Evolutionary conservation across 257 asterid species (phyloP), one percentile per base, ranked within the genome.

Genomic region (Catharanthus roseus): DNA sequence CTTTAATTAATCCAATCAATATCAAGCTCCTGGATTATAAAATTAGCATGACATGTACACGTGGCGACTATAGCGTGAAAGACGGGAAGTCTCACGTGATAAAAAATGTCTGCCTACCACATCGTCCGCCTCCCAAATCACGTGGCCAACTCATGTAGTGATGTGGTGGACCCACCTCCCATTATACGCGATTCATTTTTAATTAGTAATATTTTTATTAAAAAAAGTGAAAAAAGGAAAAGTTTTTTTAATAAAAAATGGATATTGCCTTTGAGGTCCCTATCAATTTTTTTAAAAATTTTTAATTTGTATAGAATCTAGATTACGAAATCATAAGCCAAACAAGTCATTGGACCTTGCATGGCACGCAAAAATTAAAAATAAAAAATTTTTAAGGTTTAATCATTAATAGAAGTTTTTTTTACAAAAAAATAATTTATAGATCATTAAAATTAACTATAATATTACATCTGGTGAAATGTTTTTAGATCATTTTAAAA

Each of bases 131-230:
- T 79, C 92, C 82, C 87, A 50, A 66, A 85, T 91, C 92, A 87
- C 97, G 97, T 89, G 95, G 97, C 92, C 96, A 91, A 83, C 95
- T 83, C 89, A 87, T 73, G 73, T 65, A 21, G 83, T 71, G 81
- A 77, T 70, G 83, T 63, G 66, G 78, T 77, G 86, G 87, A 72
- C 74, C 92, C 77, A 26, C 44, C 57, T 34, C 55, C 65, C 58
- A 68, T 69, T 62, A 54, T 58, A 69, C 75, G 74, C 72, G 56
- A 67, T 67, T 64, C n/a, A 4, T 34, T 56, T 28, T 71, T 67
- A 16, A 6, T 50, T 11, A 33, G 55, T n/a, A n/a, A n/a, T n/a
- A n/a, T n/a, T n/a, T n/a, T n/a, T n/a, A n/a, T n/a, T n/a, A 10
- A 19, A 7, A 10, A 39, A 38, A 33, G 19, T 1, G n/a, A 23